Evolutionary conservation across 2,329 filamentous ascomycete species (phyloP).

Genomic region (Fusarium concolor): DNA sequence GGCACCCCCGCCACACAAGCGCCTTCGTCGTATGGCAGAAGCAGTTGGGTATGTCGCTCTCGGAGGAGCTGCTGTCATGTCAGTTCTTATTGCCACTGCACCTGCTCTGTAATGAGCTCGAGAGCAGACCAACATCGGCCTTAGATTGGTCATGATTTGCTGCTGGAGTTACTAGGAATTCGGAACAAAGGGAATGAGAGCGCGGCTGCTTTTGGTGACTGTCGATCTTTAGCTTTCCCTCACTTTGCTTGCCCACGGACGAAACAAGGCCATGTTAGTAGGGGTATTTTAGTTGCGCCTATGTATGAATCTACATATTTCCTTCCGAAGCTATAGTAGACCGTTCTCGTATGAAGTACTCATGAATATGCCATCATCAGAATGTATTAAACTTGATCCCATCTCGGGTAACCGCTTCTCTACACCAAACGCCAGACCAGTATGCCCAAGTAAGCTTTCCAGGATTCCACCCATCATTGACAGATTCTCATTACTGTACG

Average conservation of each 20-base stretch:
- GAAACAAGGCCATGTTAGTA: background rate
- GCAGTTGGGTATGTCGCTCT: constrained; percentile 52
- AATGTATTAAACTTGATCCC: constrained; percentile 24
- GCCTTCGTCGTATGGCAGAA: constrained; percentile 52
- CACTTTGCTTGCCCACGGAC: background rate
- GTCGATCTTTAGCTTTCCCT: constrained; percentile 1
- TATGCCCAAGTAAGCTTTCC: constrained; percentile 34
- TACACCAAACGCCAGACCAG: constrained; percentile 42
- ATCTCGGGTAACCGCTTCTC: constrained; percentile 19
- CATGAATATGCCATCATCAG: constrained; percentile 5
- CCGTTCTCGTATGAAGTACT: background rate
- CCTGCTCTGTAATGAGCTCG: constrained; percentile 41
- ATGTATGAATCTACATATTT: constrained; percentile 11
- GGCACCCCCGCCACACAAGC: constrained; percentile 44
- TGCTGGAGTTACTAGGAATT: constrained; percentile 37
- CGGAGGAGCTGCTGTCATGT: constrained; percentile 55
- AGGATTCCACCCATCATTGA: constrained; percentile 34
- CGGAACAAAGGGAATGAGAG: constrained; percentile 5
- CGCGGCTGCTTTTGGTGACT: background rate
- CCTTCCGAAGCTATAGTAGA: background rate
- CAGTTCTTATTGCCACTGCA: constrained; percentile 55
- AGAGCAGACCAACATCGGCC: background rate
- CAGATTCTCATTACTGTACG: constrained; percentile 54
- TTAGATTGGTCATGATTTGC: constrained; percentile 4
- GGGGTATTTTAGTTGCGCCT: background rate